Evolutionary conservation across 352 stramenopile genomes (phyloP), one percentile per base, ranked within the genome.

Genomic region (Phytophthora tentaculata): DNA sequence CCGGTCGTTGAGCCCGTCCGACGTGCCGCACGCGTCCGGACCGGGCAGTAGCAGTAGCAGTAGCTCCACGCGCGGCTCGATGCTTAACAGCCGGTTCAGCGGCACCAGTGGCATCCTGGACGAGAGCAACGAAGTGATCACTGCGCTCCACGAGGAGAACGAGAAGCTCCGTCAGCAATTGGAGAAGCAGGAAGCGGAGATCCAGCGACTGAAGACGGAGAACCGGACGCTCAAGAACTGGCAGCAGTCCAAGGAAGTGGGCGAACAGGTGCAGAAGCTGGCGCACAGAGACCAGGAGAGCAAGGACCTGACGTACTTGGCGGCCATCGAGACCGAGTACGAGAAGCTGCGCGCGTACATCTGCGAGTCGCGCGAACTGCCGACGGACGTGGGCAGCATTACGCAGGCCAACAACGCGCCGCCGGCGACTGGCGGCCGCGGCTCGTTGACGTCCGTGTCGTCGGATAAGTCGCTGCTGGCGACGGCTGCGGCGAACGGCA

Each of bases 101-200:
- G 76, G 62, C 8, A 88, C 79, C 24, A 95, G 82, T 49, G 85
- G 87, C 13, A 94, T 96, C 54, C 58, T 96, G 10, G 86, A 96
- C 23, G 88, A 96, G 58, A 93, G 83, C 52, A 83, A 94, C 57
- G 86, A 96, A 71, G 88, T 96, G n/a, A 92, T 96, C 35, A 94
- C 84, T 2, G 87, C 84, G 16, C 78, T 96, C 0, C 86, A 93
- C 45, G 80, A 92, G 57, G 88, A 96, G 51, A 96, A 96, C 68
- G 82, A 94, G 55, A 81, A 80, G 22, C 61, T 96, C 47, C 86
- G 85, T 20, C 77, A 84, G 41, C 85, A 94, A 50, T 62, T 96
- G 3, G 86, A 92, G 45, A 76, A 83, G 24, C 88, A 93, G 39
- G 86, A 95, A 50, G 65, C 76, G 0, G 82, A 94, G 54, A 90